phyloP scores from a whole-genome alignment of 768 basidiomycete species.

The Suillus subluteus region DNA sequence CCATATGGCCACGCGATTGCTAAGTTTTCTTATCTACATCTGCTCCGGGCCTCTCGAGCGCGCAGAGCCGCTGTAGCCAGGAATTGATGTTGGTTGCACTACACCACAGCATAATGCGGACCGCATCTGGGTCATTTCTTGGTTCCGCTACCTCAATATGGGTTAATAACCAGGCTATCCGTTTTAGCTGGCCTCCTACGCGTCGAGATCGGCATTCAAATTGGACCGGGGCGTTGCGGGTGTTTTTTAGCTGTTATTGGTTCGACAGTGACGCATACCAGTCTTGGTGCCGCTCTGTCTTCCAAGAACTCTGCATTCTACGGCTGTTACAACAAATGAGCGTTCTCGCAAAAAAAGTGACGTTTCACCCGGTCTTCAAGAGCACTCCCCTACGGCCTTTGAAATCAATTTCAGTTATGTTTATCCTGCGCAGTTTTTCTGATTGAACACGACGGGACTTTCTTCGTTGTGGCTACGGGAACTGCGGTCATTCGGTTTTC shows the following conservation, averaged over 20 bases:
- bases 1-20: conserved; percentile 2
- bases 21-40: background rate
- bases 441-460: conserved; percentile 10
- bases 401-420: background rate
- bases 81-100: background rate
- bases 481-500: background rate
- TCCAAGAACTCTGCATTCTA: background rate
- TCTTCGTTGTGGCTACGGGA: background rate
- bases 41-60: background rate
- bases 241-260: background rate
- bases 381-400: background rate
- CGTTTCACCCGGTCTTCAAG: conserved; percentile 6
- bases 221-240: background rate
- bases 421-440: conserved; percentile 7
- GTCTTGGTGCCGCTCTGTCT: background rate
- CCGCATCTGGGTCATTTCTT: background rate
- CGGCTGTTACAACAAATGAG: background rate
- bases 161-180: background rate
- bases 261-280: background rate
- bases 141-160: background rate
- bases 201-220: background rate
- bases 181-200: background rate
- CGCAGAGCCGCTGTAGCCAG: background rate
- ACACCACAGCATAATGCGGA: background rate
- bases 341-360: background rate